phyloP scores from a whole-genome alignment of 73 alveolate species.

The Effrenium voratum region DNA sequence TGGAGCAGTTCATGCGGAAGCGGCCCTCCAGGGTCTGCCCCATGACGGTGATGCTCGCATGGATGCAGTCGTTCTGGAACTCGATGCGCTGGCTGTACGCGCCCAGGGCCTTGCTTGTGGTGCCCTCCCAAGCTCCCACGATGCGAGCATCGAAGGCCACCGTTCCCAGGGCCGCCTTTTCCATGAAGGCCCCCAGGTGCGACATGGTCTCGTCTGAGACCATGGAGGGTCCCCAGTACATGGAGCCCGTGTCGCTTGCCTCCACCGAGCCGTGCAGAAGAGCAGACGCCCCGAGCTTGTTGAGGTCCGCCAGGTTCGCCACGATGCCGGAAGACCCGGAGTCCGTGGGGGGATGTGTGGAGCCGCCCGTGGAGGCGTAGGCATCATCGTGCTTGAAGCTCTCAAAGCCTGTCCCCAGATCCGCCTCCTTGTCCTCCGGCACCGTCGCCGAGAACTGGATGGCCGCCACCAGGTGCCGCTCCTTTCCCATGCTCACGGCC shows the following conservation, averaged over 20 bases:
- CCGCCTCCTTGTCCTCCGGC: neutral
- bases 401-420: neutral
- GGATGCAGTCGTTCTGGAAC: conserved; percentile 4
- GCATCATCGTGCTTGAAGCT: neutral
- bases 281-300: neutral
- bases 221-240: neutral
- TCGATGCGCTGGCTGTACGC: neutral
- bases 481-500: conserved; percentile 4
- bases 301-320: neutral
- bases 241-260: too few relatives aligned
- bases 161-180: neutral
- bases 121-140: conserved; percentile 8
- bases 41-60: conserved; percentile 9
- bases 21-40: neutral
- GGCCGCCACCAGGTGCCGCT: conserved; percentile 8
- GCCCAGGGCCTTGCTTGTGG: neutral
- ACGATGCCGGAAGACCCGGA: neutral
- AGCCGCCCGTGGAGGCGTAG: neutral
- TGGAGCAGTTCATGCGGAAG: neutral
- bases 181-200: neutral
- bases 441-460: neutral
- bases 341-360: neutral
- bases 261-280: neutral
- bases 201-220: conserved; percentile 5
- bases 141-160: neutral